A percentile compares a stretch with the other conserved stretches of the same genome.
Evolutionary conservation across 2,329 filamentous ascomycete genomes (phyloP).

Genomic region (Colletotrichum sp.): DNA sequence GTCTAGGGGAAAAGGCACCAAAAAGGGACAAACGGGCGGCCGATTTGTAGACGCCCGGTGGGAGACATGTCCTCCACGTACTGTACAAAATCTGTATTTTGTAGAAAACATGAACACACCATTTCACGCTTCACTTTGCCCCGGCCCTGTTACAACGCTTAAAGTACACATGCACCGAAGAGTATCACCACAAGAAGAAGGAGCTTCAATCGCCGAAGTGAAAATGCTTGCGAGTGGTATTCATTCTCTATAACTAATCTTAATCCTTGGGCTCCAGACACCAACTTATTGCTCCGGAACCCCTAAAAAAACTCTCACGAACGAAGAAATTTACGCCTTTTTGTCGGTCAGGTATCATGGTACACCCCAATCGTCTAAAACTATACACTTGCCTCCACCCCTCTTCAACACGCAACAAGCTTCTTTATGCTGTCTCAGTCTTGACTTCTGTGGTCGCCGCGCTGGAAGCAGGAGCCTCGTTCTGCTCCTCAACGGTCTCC

Average conservation of each 20-base stretch:
- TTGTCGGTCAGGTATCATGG: slow-evolving; percentile 22
- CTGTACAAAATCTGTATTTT: slow-evolving; percentile 20
- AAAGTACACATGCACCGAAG: neutral
- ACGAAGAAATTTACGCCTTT: slow-evolving; percentile 22
- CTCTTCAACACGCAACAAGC: neutral
- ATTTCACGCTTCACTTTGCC: neutral
- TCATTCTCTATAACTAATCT: slow-evolving; percentile 20
- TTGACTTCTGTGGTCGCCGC: neutral
- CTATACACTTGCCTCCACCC: slow-evolving; percentile 3
- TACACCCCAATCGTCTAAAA: slow-evolving; percentile 21
- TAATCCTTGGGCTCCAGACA: slow-evolving; percentile 2
- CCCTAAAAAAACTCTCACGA: slow-evolving; percentile 3
- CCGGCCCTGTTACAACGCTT: neutral
- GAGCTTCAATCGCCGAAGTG: neutral
- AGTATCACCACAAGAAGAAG: neutral
- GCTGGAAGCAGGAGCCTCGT: neutral
- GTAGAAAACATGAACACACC: slow-evolving; percentile 17
- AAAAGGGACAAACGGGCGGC: neutral
- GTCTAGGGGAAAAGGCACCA: neutral
- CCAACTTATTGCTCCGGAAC: slow-evolving; percentile 11
- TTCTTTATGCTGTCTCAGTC: slow-evolving; percentile 2
- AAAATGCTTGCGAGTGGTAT: neutral
- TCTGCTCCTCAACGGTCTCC: neutral
- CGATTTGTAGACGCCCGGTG: neutral
- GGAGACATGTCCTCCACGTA: slow-evolving; percentile 2